These are phyloP conservation scores for Mortierella sp. DNA, from an alignment of 371 early-diverging fungal species.

Conservation along the genomic window DNA sequence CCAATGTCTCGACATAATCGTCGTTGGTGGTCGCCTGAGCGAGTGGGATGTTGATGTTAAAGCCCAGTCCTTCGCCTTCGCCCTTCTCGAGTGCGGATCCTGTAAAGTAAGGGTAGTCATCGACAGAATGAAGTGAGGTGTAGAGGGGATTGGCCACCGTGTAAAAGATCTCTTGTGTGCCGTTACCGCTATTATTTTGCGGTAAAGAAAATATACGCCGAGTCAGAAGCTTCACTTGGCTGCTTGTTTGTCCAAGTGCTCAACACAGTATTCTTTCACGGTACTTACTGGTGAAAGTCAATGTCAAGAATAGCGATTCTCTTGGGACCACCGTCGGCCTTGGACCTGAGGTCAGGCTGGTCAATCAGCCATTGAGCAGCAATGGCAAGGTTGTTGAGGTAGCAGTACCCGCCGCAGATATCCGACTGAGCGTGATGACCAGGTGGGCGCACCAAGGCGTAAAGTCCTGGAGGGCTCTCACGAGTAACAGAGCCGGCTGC, in stretches of 20 bases:
- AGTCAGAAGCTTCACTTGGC: background rate
- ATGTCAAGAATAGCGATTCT: constrained; percentile 68
- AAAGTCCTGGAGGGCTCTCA: constrained; percentile 58
- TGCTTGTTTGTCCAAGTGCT: background rate
- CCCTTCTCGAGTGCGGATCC: constrained; percentile 72
- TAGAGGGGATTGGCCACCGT: constrained; percentile 67
- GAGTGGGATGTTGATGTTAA: constrained; percentile 81
- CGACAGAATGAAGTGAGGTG: constrained; percentile 66
- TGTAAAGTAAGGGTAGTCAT: constrained; percentile 73
- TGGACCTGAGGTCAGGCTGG: constrained; percentile 31
- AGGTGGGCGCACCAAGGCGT: constrained; percentile 79
- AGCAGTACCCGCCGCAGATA: constrained; percentile 72
- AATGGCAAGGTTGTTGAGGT: constrained; percentile 73
- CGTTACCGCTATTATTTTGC: constrained; percentile 69
- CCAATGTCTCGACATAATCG: constrained; percentile 62
- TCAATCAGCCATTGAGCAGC: constrained; percentile 70
- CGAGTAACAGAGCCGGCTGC: constrained; percentile 19
- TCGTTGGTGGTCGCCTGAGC: constrained; percentile 61
- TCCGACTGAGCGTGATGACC: constrained; percentile 74
- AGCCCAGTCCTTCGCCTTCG: constrained; percentile 67
- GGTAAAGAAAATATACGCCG: background rate
- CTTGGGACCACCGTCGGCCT: constrained; percentile 46
- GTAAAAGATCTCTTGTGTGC: constrained; percentile 82
- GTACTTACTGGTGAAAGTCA: constrained; percentile 76
- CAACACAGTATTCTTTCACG: background rate